Evolutionary conservation across 495 filamentous ascomycete species (phyloP), one percentile per base, ranked within the genome.

Genomic region (Penicillium cinerascens): DNA sequence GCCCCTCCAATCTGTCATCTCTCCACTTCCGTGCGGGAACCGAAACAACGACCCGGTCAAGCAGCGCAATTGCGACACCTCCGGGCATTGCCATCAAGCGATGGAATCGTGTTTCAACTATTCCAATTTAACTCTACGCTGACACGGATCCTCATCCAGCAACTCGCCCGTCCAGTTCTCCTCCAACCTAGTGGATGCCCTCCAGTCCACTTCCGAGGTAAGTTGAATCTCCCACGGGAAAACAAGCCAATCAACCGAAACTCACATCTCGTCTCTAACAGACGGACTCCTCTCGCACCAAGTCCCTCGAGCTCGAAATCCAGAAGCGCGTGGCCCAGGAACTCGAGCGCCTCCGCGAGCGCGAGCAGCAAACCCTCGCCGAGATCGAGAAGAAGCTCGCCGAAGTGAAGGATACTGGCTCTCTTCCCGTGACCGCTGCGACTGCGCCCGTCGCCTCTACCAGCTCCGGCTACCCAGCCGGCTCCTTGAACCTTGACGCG

Each of bases 161-260:
- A 79, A 88, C 67, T 82, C 86, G 22, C 89, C 92, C 49, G 79
- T 96, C 61, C 85, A 88, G 58, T 91, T 97, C 73, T 96, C 92
- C 48, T 83, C 86, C 56, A 83, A 87, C 68, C 78, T 98, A 63
- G 78, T 95, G 50, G 82, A 93, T 40, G 81, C 84, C 51, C 80
- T 98, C 51, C 87, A 96, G 60, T 79, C 80, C 54, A 95, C 84
- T 75, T 80, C 83, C 53, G 91, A 97, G 84, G 93, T 96, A 76
- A 63, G 76, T 59, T 22, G 42, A 39, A 27, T 41, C 41, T 56
- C 44, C 23, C 22, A 54, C 36, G 21, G 37, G 57, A 51, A 13
- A 29, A 39, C 11, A 9, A 10, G 2, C 23, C 57, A 22, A 33
- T 9, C 35, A 61, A 25, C 45, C 18, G 55, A 49, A 42, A 60